These are phyloP conservation scores for Chloropicon primus DNA, from an alignment of 139 green algal species.

Conservation along the genomic window DNA sequence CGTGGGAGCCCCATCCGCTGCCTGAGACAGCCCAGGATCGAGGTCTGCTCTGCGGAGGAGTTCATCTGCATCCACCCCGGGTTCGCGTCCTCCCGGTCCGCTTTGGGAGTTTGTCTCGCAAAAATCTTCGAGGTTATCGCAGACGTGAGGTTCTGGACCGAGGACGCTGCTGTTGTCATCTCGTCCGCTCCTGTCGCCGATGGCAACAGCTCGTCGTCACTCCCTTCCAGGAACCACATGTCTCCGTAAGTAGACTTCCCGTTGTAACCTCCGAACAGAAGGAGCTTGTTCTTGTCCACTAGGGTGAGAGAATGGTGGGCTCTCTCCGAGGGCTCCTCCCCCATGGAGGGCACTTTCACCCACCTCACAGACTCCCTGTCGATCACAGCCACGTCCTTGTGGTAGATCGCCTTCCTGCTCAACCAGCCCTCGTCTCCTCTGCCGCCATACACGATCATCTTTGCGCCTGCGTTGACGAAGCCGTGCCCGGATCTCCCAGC, in stretches of 20 bases:
- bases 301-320: neutral
- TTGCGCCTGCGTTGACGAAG: neutral
- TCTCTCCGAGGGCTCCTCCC: neutral
- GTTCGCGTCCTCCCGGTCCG: neutral
- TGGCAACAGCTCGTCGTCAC: no score
- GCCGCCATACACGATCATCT: constrained; percentile 3
- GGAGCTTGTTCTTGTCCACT: neutral
- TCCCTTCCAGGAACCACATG: neutral
- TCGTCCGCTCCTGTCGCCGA: no score
- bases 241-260: constrained; percentile 2
- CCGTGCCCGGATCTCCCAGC: neutral
- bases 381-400: neutral
- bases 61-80: neutral
- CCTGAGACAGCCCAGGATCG: neutral
- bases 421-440: constrained; percentile 2
- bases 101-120: neutral
- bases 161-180: no score
- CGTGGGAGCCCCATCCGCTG: neutral
- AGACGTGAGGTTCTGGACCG: neutral
- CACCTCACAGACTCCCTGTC: constrained; percentile 5
- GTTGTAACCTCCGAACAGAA: constrained; percentile 7
- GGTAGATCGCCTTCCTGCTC: neutral
- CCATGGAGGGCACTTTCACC: neutral
- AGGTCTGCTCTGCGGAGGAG: neutral
- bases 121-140: neutral